Conservation (phyloP, 225 moss, liverwort and hornwort species). For the Marchantia paleacea region DNA sequence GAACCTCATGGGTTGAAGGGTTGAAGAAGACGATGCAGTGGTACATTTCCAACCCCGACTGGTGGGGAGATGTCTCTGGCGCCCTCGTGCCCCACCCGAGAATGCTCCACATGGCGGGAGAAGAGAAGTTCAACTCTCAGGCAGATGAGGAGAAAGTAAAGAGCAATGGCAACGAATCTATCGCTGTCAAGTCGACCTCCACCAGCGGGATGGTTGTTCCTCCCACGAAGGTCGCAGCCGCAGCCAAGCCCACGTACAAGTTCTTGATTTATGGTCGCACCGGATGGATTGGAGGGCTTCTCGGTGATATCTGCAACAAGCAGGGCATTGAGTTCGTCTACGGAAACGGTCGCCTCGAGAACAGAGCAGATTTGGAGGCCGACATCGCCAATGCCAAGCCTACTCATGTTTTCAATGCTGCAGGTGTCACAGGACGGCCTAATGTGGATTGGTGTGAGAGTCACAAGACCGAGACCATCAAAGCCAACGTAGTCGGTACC, state of each 20-base stretch:
- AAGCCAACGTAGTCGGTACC: constrained; percentile 63
- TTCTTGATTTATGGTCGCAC: constrained; percentile 61
- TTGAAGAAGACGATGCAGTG: constrained; percentile 48
- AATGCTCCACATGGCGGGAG: constrained; percentile 45
- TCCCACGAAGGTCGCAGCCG: neutral
- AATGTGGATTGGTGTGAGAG: constrained; percentile 80
- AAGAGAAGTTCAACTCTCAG: constrained; percentile 25
- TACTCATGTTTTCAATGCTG: constrained; percentile 74
- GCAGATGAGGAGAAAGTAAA: constrained; percentile 15
- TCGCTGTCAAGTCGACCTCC: neutral
- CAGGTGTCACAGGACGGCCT: constrained; percentile 70
- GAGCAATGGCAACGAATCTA: constrained; percentile 20
- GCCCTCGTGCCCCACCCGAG: constrained; percentile 44
- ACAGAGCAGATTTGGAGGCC: constrained; percentile 42
- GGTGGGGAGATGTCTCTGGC: constrained; percentile 51
- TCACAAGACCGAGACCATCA: constrained; percentile 66
- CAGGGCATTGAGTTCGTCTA: constrained; percentile 54
- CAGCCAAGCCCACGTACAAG: constrained; percentile 35
- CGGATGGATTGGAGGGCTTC: constrained; percentile 43
- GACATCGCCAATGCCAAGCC: constrained; percentile 57
- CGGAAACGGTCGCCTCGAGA: constrained; percentile 60
- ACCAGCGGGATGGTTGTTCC: constrained; percentile 31
- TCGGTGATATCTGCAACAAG: constrained; percentile 46
- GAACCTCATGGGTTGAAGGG: constrained; percentile 43
- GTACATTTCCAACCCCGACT: constrained; percentile 39